Conservation (phyloP, 2,329 filamentous ascomycete species). For the Lachnellula subtilissima region DNA sequence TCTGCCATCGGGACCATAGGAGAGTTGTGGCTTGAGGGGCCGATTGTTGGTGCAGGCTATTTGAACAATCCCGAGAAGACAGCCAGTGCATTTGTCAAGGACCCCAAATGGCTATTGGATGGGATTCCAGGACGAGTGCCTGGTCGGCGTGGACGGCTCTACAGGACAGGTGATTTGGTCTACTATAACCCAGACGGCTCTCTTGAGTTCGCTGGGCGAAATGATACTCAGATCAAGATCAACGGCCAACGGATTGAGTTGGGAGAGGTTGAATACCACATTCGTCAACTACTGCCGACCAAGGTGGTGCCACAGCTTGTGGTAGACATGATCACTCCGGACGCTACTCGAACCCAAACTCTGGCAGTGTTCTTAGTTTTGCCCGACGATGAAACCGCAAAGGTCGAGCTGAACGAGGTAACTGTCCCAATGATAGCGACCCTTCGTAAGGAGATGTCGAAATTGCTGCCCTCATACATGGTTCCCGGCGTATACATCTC, state of each 20-base stretch:
- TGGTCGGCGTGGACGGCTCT: conserved; percentile 36
- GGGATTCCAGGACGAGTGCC: neutral
- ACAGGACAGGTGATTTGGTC: conserved; percentile 57
- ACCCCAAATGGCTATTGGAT: neutral
- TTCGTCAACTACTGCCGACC: neutral
- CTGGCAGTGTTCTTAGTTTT: neutral
- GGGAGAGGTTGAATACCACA: conserved; percentile 47
- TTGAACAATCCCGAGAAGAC: conserved; percentile 11
- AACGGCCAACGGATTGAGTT: conserved; percentile 60
- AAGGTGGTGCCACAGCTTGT: neutral
- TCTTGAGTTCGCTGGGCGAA: conserved; percentile 54
- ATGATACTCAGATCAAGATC: conserved; percentile 62
- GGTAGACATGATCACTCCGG: neutral
- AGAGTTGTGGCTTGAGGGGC: conserved; percentile 14
- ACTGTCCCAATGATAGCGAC: neutral
- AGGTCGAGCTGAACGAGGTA: neutral
- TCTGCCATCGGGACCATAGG: conserved; percentile 5
- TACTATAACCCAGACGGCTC: conserved; percentile 46
- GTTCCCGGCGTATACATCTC: conserved; percentile 26
- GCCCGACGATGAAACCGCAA: neutral
- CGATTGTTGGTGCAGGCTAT: conserved; percentile 9
- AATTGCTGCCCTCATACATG: conserved; percentile 31
- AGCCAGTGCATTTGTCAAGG: conserved; percentile 4
- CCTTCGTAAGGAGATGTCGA: conserved; percentile 18
- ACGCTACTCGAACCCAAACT: neutral